A percentile compares a stretch with the other conserved stretches of the same genome.
Conservation (phyloP, 2,329 filamentous ascomycete genomes). For the Aspergillus fischeri region DNA sequence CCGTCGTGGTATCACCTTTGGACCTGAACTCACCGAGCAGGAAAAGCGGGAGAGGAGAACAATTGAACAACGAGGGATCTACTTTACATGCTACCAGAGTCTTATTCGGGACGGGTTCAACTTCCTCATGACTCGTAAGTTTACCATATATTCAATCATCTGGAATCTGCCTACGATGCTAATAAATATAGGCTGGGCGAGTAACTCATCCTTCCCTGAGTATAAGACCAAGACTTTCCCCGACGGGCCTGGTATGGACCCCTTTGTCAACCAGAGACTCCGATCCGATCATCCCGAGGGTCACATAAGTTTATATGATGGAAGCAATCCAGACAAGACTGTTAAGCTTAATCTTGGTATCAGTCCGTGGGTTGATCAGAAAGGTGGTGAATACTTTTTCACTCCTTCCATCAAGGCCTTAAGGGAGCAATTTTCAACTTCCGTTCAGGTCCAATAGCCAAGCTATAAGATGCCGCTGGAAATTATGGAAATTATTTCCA, state of each 20-base stretch:
- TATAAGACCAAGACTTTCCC: slow-evolving; percentile 6
- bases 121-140: slow-evolving; percentile 29
- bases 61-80: slow-evolving; percentile 39
- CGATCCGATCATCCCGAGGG: slow-evolving; percentile 9
- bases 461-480: neutral
- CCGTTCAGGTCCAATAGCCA: neutral
- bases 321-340: slow-evolving; percentile 6
- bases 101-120: slow-evolving; percentile 36
- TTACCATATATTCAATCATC: neutral
- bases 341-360: slow-evolving; percentile 20
- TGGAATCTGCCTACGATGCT: neutral
- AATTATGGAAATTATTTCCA: neutral
- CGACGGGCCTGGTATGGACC: slow-evolving; percentile 16
- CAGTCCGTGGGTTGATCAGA: slow-evolving; percentile 37
- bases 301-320: slow-evolving; percentile 16
- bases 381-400: slow-evolving; percentile 48
- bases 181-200: slow-evolving; percentile 19
- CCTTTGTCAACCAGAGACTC: slow-evolving; percentile 17
- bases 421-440: neutral
- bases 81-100: slow-evolving; percentile 47
- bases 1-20: slow-evolving; percentile 45
- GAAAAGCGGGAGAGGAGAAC: slow-evolving; percentile 29
- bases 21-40: slow-evolving; percentile 33
- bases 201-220: slow-evolving; percentile 15
- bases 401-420: slow-evolving; percentile 37